phyloP scores from a whole-genome alignment of 2,329 filamentous ascomycete genomes.

The Coleophoma crateriformis region DNA sequence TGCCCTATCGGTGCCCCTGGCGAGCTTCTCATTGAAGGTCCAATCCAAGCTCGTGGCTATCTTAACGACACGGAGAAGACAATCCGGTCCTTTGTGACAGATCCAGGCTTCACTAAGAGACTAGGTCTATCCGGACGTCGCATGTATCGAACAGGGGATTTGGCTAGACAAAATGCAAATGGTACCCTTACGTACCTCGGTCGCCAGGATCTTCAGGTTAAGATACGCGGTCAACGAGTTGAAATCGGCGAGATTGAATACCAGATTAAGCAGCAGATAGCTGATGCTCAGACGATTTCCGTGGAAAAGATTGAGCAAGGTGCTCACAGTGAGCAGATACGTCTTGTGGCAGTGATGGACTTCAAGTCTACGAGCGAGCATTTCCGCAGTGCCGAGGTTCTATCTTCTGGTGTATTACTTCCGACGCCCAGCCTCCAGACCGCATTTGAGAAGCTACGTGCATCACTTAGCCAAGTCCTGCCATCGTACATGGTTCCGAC shows the following conservation, averaged over 20 bases:
- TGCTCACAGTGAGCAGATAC: neutral
- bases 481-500: constrained; percentile 31
- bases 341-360: neutral
- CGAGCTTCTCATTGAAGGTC: constrained; percentile 16
- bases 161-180: constrained; percentile 45
- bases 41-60: constrained; percentile 13
- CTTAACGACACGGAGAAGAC: constrained; percentile 14
- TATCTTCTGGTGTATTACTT: neutral
- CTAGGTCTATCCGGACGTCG: constrained; percentile 5
- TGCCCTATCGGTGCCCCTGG: constrained; percentile 11
- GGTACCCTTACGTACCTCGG: constrained; percentile 56
- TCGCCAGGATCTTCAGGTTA: constrained; percentile 59
- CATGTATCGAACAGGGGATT: constrained; percentile 28
- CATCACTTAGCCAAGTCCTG: constrained; percentile 9
- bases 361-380: neutral
- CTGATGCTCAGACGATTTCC: neutral
- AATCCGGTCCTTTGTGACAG: constrained; percentile 5
- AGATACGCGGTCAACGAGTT: constrained; percentile 56
- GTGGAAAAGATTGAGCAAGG: constrained; percentile 1
- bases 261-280: constrained; percentile 4
- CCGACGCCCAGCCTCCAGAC: neutral
- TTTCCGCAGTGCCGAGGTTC: neutral
- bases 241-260: constrained; percentile 57
- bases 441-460: neutral
- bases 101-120: constrained; percentile 9